Evolutionary conservation across 192 early-diverging fungal genomes (phyloP), one percentile per base, ranked within the genome.

Genomic region (Backusella morwellensis): DNA sequence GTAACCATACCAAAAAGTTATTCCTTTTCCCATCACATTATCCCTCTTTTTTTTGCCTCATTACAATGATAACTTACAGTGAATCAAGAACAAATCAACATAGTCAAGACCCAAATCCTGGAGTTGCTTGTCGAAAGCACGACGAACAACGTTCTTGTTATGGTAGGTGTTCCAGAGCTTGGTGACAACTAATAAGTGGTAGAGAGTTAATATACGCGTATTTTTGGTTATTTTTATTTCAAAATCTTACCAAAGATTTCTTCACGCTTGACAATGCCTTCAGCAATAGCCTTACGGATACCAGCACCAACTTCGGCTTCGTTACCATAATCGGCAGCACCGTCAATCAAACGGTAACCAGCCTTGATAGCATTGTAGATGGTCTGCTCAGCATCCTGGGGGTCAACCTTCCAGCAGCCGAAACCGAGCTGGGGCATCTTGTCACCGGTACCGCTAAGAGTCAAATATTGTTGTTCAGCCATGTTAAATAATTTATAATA

Each of bases 51-150:
- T 50, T 50, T 50, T 50, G 14, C 5, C 47, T 5, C 8, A 29
- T 59, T 59, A 26, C 40, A 74, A n/a, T 19, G 19, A 41, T 34
- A 9, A 77, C 76, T 77, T 71, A 77, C 76, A 92, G 78, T 94
- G 92, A 21, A 95, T 86, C 56, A 94, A 72, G 78, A 88, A 91
- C 12, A 94, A 80, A 75, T 94, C 92, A 32, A 94, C 40, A 75
- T 91, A 91, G 0, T 83, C 78, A 41, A 88, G 72, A 23, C 83
- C 80, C 0, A 94, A 80, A 15, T 89, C 83, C 63, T 79, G 72
- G 54, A 92, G 81, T 9, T 86, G 83, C 34, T 77, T 78, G 44
- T 89, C 78, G 66, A 90, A 84, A 14, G 88, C 90, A 68, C 77
- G 68, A n/a, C 86, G 85, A 36, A 86, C 86, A 26, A 87, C 81